Percentiles rank a stretch among this genome's conserved stretches.
These are phyloP conservation scores for Xylaria sp. DNA, from an alignment of 2,329 filamentous ascomycete species.

Conservation along the genomic window DNA sequence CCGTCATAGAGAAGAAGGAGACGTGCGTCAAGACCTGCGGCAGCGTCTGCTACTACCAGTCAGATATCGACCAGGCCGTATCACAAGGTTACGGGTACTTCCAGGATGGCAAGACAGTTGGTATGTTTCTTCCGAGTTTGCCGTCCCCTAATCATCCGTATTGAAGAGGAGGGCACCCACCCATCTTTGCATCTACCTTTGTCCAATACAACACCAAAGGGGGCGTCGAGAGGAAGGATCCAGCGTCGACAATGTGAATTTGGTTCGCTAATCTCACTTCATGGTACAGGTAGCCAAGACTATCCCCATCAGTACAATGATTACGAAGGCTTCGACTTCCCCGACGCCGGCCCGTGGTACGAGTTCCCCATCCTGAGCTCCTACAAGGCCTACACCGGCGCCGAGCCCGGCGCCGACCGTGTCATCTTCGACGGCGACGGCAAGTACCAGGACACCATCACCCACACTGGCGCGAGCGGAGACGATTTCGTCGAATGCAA, in stretches of 20 bases:
- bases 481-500: conserved; percentile 71
- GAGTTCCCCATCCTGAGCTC: conserved; percentile 57
- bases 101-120: conserved; percentile 38
- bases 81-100: conserved; percentile 49
- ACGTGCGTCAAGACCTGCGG: conserved; percentile 54
- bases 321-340: conserved; percentile 57
- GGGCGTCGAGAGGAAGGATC: background rate
- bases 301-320: conserved; percentile 60
- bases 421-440: conserved; percentile 35
- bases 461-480: conserved; percentile 67
- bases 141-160: background rate
- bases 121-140: conserved; percentile 14
- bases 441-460: conserved; percentile 68
- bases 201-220: background rate
- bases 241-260: background rate
- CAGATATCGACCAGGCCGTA: conserved; percentile 51
- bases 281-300: conserved; percentile 45
- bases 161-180: background rate
- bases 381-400: conserved; percentile 55
- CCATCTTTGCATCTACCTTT: background rate
- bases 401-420: conserved; percentile 46
- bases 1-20: conserved; percentile 20
- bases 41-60: conserved; percentile 52
- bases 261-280: background rate
- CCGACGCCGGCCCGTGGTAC: conserved; percentile 54